Evolutionary conservation across 176 grass and related monocot species (phyloP).

Genomic region (Zea mays): DNA sequence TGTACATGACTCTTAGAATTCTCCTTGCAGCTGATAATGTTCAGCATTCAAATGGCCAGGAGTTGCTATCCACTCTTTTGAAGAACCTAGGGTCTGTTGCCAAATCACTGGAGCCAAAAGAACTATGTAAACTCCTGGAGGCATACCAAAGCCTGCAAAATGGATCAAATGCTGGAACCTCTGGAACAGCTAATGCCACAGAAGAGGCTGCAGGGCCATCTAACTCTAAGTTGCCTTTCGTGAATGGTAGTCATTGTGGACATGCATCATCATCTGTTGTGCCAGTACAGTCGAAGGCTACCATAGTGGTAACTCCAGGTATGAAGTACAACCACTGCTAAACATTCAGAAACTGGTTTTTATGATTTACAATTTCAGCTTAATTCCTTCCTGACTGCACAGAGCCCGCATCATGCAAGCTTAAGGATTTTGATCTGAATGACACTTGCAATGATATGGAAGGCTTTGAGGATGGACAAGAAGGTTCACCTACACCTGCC

Average conservation of each 20-base stretch:
- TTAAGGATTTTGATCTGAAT: slow-evolving; percentile 98
- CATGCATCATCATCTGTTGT: slow-evolving; percentile 49
- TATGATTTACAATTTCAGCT: slow-evolving; percentile 19
- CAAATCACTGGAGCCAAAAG: slow-evolving; percentile 79
- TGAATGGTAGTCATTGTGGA: slow-evolving; percentile 46
- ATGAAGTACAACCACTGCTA: slow-evolving; percentile 27
- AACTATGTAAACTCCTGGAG: slow-evolving; percentile 74
- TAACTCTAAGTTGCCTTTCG: slow-evolving; percentile 48
- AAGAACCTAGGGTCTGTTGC: slow-evolving; percentile 71
- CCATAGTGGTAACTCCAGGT: slow-evolving; percentile 60
- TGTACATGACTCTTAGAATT: slow-evolving; percentile 26
- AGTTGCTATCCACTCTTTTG: slow-evolving; percentile 64
- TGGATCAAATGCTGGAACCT: slow-evolving; percentile 61
- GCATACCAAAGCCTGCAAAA: slow-evolving; percentile 76
- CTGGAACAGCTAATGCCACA: slow-evolving; percentile 59
- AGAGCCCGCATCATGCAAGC: slow-evolving; percentile 56
- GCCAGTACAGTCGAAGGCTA: slow-evolving; percentile 50
- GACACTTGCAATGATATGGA: slow-evolving; percentile 66
- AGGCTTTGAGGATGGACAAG: slow-evolving; percentile 58
- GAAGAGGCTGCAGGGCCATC: slow-evolving; percentile 51
- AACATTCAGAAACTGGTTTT: slow-evolving; percentile 26
- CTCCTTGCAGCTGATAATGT: slow-evolving; percentile 67
- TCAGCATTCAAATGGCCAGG: slow-evolving; percentile 63
- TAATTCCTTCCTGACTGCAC: slow-evolving; percentile 24
- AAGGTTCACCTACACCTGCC: slow-evolving; percentile 38